Evolutionary conservation across 1,284 basidiomycete species (phyloP).

Genomic region (Ganoderma lucidum): DNA sequence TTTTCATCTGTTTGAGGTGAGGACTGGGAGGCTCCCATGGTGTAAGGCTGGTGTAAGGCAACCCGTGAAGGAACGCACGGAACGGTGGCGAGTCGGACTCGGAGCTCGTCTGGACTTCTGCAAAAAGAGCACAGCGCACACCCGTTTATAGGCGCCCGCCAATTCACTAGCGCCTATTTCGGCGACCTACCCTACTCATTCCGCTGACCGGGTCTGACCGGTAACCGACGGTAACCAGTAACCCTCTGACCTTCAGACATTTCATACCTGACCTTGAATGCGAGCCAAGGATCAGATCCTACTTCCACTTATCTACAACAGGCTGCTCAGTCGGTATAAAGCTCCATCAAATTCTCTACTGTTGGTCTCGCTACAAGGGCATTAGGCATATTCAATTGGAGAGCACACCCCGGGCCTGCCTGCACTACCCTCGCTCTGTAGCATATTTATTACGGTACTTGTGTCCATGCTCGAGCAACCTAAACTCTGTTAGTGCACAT

Average conservation of each 20-base stretch:
- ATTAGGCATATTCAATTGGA: no score
- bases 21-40: constrained; percentile 76
- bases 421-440: constrained; percentile 23
- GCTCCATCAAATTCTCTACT: no score
- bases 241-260: no score
- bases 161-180: not conserved
- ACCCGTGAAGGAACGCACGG: not conserved
- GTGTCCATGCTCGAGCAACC: constrained; percentile 60
- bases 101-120: not conserved
- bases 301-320: no score
- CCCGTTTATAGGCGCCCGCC: not conserved
- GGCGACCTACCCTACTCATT: no score
- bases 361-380: no score
- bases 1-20: constrained; percentile 60
- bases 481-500: constrained; percentile 28
- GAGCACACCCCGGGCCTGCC: not conserved
- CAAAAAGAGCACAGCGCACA: not conserved
- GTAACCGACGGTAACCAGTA: no score
- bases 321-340: no score
- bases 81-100: not conserved
- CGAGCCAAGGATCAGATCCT: no score
- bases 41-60: constrained; percentile 36
- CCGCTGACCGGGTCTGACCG: no score
- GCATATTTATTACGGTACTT: constrained; percentile 49
- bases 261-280: no score